Evolutionary conservation across 208 protist species (phyloP).

Genomic region (Leishmania major): DNA sequence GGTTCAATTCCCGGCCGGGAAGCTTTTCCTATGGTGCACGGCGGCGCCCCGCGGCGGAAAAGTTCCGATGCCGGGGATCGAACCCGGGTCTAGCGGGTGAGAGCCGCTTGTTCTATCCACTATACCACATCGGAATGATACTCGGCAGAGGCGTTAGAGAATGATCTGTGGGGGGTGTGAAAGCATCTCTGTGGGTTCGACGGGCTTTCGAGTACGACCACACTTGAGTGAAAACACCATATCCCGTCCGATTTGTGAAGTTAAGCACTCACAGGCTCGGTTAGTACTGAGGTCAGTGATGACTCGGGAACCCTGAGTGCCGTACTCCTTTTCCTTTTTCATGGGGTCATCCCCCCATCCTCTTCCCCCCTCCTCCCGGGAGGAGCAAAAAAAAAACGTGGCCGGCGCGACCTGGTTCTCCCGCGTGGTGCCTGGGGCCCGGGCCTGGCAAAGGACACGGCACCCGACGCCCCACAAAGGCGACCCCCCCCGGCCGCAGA

Average conservation of each 20-base stretch:
- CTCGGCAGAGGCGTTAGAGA: too few relatives aligned
- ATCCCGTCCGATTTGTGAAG: neutral
- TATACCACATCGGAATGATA: conserved; percentile 87
- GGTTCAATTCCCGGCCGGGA: conserved; percentile 94
- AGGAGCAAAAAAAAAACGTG: too few relatives aligned
- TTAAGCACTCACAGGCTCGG: neutral
- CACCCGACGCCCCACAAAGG: too few relatives aligned
- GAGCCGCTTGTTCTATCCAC: conserved; percentile 94
- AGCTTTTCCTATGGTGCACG: conserved; percentile 26
- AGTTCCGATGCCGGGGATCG: conserved; percentile 92
- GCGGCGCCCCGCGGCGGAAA: conserved; percentile 12
- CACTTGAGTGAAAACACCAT: neutral
- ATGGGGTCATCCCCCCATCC: too few relatives aligned
- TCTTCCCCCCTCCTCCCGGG: too few relatives aligned
- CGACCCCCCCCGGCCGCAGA: too few relatives aligned
- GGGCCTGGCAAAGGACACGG: too few relatives aligned
- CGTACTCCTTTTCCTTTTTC: neutral
- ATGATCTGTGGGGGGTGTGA: too few relatives aligned
- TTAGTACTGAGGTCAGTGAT: neutral
- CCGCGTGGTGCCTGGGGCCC: too few relatives aligned
- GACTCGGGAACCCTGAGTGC: neutral
- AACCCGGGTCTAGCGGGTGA: conserved; percentile 94
- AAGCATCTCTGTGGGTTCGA: neutral
- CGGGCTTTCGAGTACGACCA: neutral
- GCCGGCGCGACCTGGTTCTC: too few relatives aligned